Base-by-base conservation (phyloP, 2,329 filamentous ascomycete genomes). In the Rugonectria rugulosa region DNA sequence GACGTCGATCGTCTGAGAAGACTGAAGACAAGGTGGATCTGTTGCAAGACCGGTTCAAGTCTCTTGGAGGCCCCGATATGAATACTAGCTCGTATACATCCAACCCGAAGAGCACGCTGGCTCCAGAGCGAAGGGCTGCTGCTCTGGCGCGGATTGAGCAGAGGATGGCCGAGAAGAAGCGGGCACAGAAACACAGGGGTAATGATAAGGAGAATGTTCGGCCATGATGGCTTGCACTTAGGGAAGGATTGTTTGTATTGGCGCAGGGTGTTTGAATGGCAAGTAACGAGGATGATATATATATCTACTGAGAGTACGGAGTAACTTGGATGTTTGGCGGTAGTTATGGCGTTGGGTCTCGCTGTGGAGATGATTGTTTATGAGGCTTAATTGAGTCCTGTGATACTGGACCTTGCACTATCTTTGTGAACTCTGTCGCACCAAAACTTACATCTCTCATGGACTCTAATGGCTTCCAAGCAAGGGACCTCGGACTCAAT, bases 71-170 rank as follows among this genome's bases (percentile, higher is more conserved):
- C 1, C 70, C 75, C 5, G 72, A 76, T 6, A 45, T 59, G 19
- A 70, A 74, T 24, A 66, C 66, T 43, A 65, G 60, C 68, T 72
- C 46, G 58, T 72, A 23, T n/a, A 73, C 68, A 19, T 79, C 78
- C 45, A 69, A 73, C 5, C 74, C 78, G 5, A 77, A 76, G 54
- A 75, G 76, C 19, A 72, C 70, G 2, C 65, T 86, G 11, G 75
- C 83, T 8, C 77, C 80, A 4, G 80, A 82, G 45, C 75, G 84
- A 27, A 75, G 77, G 40, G 79, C 81, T 6, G 83, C 82, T 1
- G 83, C 82, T 10, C 74, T 83, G 46, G 83, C 82, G 36, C 73
- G 82, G 7, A 77, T 86, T 12, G 79, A 84, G 68, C 76, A 79
- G 68, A 78, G 81, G 65, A 79, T 78, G 66, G 76, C 77, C n/a